Base-by-base conservation (phyloP, 805 yeast genomes). In the Yarrowia sp. region DNA sequence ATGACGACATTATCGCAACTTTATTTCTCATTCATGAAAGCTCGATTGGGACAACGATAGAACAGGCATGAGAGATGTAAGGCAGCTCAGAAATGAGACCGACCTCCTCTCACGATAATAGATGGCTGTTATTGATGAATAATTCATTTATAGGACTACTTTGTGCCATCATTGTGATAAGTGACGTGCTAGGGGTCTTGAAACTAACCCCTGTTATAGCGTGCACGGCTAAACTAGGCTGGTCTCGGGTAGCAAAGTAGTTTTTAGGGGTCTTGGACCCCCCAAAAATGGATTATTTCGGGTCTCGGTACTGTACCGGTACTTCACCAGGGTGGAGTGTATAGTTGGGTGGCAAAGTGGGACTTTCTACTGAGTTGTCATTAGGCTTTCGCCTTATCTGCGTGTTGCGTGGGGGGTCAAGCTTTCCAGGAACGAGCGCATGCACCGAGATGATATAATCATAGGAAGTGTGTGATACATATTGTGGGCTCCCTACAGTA, bases 1-100 rank as follows among this genome's bases (percentile, higher is more conserved):
- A 42, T 25, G 33, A 42, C 33, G 22, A 42, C 33, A 27, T 42
- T 42, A 42, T 42, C 49, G 4, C 49, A 42, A 42, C 49, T 33
- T 42, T 25, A 13, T 42, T 41, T 42, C 24, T 13, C 27, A 14
- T 14, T 22, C 4, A 27, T 22, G 22, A 22, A 8, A 14, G 19
- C 22, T 22, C 44, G 19, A 22, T 25, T 25, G 49, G 49, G 49
- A 25, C 32, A 42, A 42, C 5, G 33, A 12, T 27, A 16, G 32
- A 7, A 25, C 10, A 18, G 9, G 49, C 49, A 42, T 42, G 49
- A 16, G 12, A 6, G 21, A 29, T 16, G 49, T 33, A 25, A 25
- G 33, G 22, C 33, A n/a, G 10, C 14, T 27, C 22, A n/a, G 4
- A 27, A 27, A n/a, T 42, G 49, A 42, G 33, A 42, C 49, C 33